Percentiles rank a stretch among this genome's conserved stretches.
Evolutionary conservation across 192 early-diverging fungal genomes (phyloP).

Genomic region (Umbelopsis isabellina): DNA sequence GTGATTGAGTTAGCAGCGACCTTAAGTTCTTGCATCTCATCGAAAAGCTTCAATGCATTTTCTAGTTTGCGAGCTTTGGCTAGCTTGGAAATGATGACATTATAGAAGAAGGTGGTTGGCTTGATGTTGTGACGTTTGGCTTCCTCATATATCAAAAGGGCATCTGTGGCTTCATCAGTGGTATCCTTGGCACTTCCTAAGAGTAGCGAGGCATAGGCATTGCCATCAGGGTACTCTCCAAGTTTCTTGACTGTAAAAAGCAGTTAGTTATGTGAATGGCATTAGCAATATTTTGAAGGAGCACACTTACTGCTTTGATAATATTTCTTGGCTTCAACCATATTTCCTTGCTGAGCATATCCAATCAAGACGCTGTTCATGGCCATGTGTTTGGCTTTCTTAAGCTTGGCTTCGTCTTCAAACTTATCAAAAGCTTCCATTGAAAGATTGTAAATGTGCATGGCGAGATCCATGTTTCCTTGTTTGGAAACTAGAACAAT

Average conservation of each 20-base stretch:
- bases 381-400: slow-evolving; percentile 19
- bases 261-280: background rate
- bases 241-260: slow-evolving; percentile 26
- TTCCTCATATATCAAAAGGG: slow-evolving; percentile 57
- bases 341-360: slow-evolving; percentile 53
- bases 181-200: slow-evolving; percentile 52
- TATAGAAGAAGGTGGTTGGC: slow-evolving; percentile 59
- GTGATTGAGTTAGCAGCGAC: slow-evolving; percentile 59
- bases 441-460: slow-evolving; percentile 26
- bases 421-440: slow-evolving; percentile 6
- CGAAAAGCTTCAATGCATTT: slow-evolving; percentile 47
- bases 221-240: slow-evolving; percentile 48
- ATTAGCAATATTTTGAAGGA: background rate
- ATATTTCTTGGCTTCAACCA: slow-evolving; percentile 53
- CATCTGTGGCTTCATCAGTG: slow-evolving; percentile 56
- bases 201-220: slow-evolving; percentile 55
- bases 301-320: slow-evolving; percentile 42
- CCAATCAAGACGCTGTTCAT: slow-evolving; percentile 53
- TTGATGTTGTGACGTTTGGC: slow-evolving; percentile 54
- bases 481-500: slow-evolving; percentile 33
- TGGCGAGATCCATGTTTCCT: slow-evolving; percentile 18
- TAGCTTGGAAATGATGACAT: slow-evolving; percentile 60
- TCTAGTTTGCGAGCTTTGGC: slow-evolving; percentile 58
- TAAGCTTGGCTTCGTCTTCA: background rate
- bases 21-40: slow-evolving; percentile 55